Conservation (phyloP, 2,329 filamentous ascomycete genomes). For the Cladophialophora exuberans region DNA sequence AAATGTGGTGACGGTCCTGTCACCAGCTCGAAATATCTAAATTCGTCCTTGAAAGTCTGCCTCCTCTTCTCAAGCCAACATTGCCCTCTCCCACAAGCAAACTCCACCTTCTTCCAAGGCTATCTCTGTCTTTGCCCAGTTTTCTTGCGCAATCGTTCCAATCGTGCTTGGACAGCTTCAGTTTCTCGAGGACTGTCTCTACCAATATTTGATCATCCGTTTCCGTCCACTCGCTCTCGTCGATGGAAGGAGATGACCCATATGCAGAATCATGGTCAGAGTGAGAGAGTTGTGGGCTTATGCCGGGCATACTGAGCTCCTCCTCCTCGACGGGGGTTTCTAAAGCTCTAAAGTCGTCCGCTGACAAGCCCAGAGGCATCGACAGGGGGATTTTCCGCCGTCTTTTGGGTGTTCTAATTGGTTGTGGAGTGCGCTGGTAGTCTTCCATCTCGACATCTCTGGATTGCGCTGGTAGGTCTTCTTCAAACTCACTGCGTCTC, state of each 20-base stretch:
- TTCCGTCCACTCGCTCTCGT: constrained; percentile 40
- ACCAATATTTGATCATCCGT: constrained; percentile 49
- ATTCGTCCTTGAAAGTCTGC: constrained; percentile 26
- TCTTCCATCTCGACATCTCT: constrained; percentile 25
- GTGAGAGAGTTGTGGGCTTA: constrained; percentile 19
- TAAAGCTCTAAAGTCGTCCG: constrained; percentile 49
- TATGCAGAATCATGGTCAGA: constrained; percentile 25
- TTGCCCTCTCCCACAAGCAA: constrained; percentile 48
- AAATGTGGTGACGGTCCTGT: background rate
- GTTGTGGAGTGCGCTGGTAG: constrained; percentile 22
- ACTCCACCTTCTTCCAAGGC: constrained; percentile 47
- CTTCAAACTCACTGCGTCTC: constrained; percentile 38
- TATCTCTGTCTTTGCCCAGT: constrained; percentile 46
- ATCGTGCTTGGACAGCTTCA: constrained; percentile 47
- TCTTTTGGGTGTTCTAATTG: constrained; percentile 47
- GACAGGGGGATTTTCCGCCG: constrained; percentile 45
- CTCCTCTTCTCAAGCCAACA: constrained; percentile 40
- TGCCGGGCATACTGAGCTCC: constrained; percentile 21
- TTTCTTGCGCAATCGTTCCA: constrained; percentile 50
- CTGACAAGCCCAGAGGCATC: constrained; percentile 49
- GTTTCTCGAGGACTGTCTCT: constrained; percentile 48
- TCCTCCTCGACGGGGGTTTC: constrained; percentile 35
- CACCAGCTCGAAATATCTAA: constrained; percentile 30
- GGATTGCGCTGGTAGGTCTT: constrained; percentile 33
- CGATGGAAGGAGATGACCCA: constrained; percentile 22